Conservation (phyloP, 1,284 basidiomycete genomes). For the Sanghuangporus weigelae region DNA sequence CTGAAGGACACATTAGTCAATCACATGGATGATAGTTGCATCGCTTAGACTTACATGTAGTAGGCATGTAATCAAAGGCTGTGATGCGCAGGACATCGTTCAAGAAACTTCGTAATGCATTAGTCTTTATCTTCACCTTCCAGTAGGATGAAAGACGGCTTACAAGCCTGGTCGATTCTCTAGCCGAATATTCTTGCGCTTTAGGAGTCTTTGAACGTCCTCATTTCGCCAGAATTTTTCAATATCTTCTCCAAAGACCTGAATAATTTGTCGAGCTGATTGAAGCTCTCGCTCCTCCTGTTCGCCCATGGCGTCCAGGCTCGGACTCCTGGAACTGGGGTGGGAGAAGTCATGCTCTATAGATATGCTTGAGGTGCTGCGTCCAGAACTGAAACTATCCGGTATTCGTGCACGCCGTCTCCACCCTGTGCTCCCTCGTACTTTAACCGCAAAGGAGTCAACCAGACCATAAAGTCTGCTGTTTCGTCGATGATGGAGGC, state of each 20-base stretch:
- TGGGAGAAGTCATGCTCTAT: neutral
- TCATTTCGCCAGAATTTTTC: constrained; percentile 43
- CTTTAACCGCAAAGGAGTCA: constrained; percentile 16
- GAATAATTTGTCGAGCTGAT: constrained; percentile 44
- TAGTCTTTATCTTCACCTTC: neutral
- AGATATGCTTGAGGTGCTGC: neutral
- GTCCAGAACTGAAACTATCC: neutral
- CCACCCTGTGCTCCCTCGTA: constrained; percentile 16
- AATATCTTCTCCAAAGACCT: constrained; percentile 52
- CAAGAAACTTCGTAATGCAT: constrained; percentile 41
- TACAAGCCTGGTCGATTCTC: constrained; percentile 59
- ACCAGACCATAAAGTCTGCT: constrained; percentile 4
- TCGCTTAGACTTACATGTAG: constrained; percentile 33
- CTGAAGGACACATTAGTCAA: constrained; percentile 25
- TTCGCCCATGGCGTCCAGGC: constrained; percentile 5
- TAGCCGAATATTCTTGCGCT: constrained; percentile 38
- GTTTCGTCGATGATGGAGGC: neutral
- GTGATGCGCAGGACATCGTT: constrained; percentile 49
- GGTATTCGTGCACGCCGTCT: constrained; percentile 14
- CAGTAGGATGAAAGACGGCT: constrained; percentile 25
- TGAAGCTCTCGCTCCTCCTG: constrained; percentile 27
- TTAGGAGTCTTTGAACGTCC: constrained; percentile 36
- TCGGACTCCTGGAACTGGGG: neutral
- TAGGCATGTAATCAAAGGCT: constrained; percentile 45
- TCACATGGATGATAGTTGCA: constrained; percentile 8